Evolutionary conservation across 192 early-diverging fungal genomes (phyloP), one percentile per base, ranked within the genome.

Genomic region (Coemansia sp.): DNA sequence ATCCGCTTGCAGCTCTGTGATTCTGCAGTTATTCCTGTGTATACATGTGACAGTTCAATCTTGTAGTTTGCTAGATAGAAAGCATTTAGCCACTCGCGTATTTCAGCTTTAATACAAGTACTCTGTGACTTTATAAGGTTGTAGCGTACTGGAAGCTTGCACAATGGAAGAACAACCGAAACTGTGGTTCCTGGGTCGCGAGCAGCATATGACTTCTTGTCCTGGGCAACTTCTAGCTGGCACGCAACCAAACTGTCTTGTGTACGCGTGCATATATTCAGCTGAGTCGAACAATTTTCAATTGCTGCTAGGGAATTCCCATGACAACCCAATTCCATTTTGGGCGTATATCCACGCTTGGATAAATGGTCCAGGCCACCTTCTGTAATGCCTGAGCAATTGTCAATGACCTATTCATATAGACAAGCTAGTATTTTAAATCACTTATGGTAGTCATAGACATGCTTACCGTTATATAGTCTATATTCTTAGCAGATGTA

Each of bases 91-190:
- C 71, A 67, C 23, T 63, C 49, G 26, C 60, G 37, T 10, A 67
- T 57, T 6, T 46, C 46, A 3, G 26, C n/a, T 18, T 59, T 65
- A 16, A 63, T 67, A 13, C 53, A 55, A 5, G 60, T 39, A 21
- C 49, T 49, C 31, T 67, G 64, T n/a, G 60, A 28, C 37, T 61
- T 73, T 30, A 46, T 46, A 15, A 63, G 30, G 9, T 23, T 49
- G 31, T 73, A 73, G 14, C 71, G 63, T 6, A 73, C 71, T 28
- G 53, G 60, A 6, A 63, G 47, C 42, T 63, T 67, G 46, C 43
- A 33, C 15, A 73, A 53, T 10, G 71, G 71, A 39, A 63, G 71
- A 10, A 55, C 11, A 37, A 67, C 71, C 4, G 60, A 59, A 0
- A 67, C 53, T n/a, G 56, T 48, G 2, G 71, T 73, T 23, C 71